Conservation (phyloP, 108 stramenopile genomes). For the Licmophora abbreviata region DNA sequence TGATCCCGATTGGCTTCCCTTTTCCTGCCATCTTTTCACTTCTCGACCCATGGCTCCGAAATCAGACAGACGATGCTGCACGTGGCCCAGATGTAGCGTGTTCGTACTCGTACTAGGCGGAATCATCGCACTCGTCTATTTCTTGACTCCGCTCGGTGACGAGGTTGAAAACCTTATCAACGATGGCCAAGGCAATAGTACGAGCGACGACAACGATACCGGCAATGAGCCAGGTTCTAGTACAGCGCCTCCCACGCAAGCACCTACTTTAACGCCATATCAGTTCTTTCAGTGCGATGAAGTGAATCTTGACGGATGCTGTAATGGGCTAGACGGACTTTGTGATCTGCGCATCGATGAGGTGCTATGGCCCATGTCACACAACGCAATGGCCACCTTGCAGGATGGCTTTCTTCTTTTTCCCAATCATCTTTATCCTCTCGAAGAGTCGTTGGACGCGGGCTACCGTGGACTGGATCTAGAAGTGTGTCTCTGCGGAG, state of each 20-base stretch:
- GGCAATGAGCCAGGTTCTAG: no score
- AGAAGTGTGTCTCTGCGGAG: constrained; percentile 58
- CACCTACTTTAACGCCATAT: not conserved
- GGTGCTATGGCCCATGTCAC: constrained; percentile 47
- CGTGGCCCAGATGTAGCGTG: no score
- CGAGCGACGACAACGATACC: not conserved
- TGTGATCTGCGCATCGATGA: constrained; percentile 53
- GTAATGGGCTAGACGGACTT: constrained; percentile 49
- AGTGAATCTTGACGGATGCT: constrained; percentile 18
- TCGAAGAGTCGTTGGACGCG: constrained; percentile 54
- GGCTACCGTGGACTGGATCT: constrained; percentile 65
- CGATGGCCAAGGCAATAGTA: not conserved
- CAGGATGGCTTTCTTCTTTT: constrained; percentile 33
- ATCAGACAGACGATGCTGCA: no score
- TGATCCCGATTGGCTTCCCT: no score
- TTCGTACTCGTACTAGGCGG: no score
- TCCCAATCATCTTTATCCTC: constrained; percentile 42
- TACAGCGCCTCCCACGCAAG: constrained; percentile 4
- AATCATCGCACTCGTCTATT: no score
- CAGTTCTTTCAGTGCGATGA: not conserved
- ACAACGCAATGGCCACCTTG: constrained; percentile 53
- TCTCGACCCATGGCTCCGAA: no score
- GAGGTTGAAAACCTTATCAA: no score
- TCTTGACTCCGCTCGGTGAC: no score
- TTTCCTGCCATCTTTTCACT: no score